Base-by-base conservation (phyloP, 1,284 basidiomycete genomes). In the Vanrija sp. region DNA sequence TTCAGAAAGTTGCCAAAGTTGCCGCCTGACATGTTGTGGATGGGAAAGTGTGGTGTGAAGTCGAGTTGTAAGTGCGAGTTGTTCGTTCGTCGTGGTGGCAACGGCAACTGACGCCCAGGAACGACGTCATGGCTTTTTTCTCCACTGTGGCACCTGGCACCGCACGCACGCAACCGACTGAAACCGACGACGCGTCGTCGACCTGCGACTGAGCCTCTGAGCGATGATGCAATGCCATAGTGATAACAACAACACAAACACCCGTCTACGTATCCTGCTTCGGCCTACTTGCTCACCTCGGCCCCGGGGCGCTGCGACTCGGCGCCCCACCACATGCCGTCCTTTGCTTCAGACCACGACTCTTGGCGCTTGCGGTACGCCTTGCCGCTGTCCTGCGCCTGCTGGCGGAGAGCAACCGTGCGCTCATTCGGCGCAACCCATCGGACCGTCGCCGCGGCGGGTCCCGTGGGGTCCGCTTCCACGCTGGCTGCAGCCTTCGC, bases 361-460 rank as follows among this genome's bases (percentile, higher is more conserved):
- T 39, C 50, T 38, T 61, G 60, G 19, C 66, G 54, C 52, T 57
- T 47, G 36, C 62, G 51, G 63, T 71, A 73, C 27, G 31, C 62
- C 36, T 38, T 45, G 14, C 67, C 72, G 46, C 63, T 71, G 42
- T 57, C 53, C 41, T 61, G 58, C 1, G 72, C 67, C 31, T 63
- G 46, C 25, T 49, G 41, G 25, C 73, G 51, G 35, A 73, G 45
- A 18, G 54, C 47, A 31, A 49, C 23, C 19, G 67, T 62, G 36
- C 63, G 56, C 7, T 41, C 27, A 51, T 61, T 62, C 2, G 72
- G 62, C 19, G 56, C 41, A 38, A 60, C 65, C 69, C 72, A 75
- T n/a, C 54, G 56, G 10, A 64, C 53, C 25, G 41, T 27, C 7
- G 38, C n/a, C 19, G 20, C 18, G 15, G 15, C 16, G 7, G 10